Evolutionary conservation across 2,329 filamentous ascomycete genomes (phyloP).

Genomic region (Fusarium tanahbumbuense): DNA sequence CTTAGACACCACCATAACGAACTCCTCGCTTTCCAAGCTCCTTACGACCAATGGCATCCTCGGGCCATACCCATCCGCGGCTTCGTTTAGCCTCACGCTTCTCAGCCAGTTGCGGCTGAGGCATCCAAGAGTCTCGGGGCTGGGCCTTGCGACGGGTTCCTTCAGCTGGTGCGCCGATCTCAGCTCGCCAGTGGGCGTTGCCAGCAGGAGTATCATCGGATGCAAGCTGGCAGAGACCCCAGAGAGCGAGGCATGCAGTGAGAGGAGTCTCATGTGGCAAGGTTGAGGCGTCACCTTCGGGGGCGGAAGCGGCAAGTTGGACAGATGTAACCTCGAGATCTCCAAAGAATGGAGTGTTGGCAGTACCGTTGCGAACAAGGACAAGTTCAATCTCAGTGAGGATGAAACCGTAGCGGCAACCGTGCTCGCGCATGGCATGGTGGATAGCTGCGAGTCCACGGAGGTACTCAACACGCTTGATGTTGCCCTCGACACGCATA

Average conservation of each 20-base stretch:
- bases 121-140: constrained; percentile 80
- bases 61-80: constrained; percentile 80
- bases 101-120: constrained; percentile 76
- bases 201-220: constrained; percentile 65
- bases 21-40: constrained; percentile 76
- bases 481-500: constrained; percentile 86
- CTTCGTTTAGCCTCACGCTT: constrained; percentile 81
- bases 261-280: constrained; percentile 60
- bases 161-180: constrained; percentile 80
- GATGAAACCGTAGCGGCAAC: constrained; percentile 94
- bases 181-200: constrained; percentile 73
- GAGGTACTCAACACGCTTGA: constrained; percentile 90
- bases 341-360: constrained; percentile 83
- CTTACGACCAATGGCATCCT: constrained; percentile 77
- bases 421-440: constrained; percentile 91
- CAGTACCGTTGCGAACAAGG: constrained; percentile 83
- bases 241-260: constrained; percentile 79
- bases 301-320: constrained; percentile 62
- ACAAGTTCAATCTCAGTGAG: constrained; percentile 96
- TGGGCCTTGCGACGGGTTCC: constrained; percentile 76
- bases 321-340: constrained; percentile 79
- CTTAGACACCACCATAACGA: constrained; percentile 59
- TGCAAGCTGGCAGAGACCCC: constrained; percentile 80
- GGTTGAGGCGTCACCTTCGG: constrained; percentile 46
- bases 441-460: constrained; percentile 88